phyloP scores from a whole-genome alignment of 768 basidiomycete genomes.

The Paxillus involutus region DNA sequence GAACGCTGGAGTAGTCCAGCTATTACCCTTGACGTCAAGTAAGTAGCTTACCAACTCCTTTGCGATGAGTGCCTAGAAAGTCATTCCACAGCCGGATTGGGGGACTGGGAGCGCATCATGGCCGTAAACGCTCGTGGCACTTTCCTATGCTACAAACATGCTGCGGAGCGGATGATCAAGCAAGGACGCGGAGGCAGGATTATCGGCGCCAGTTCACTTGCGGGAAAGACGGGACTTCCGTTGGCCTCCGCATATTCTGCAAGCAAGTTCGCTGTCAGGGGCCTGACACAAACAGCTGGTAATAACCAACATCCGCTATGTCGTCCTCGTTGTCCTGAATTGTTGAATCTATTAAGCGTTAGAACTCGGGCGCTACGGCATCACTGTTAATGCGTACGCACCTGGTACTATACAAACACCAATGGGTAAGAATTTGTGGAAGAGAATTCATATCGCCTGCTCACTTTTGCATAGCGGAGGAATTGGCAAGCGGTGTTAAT shows the following conservation, averaged over 20 bases:
- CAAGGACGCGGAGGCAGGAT: slow-evolving; percentile 56
- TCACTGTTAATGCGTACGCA: slow-evolving; percentile 43
- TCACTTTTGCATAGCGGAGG: not conserved
- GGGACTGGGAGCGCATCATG: slow-evolving; percentile 42
- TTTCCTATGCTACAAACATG: slow-evolving; percentile 65
- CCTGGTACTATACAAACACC: slow-evolving; percentile 34
- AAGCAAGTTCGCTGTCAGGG: slow-evolving; percentile 43
- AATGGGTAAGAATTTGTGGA: slow-evolving; percentile 25
- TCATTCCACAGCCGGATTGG: slow-evolving; percentile 26
- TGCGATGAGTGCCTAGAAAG: not conserved
- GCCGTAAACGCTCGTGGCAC: slow-evolving; percentile 56
- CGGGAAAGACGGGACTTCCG: slow-evolving; percentile 6
- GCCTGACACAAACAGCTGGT: slow-evolving; percentile 42
- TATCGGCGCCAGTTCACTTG: slow-evolving; percentile 38
- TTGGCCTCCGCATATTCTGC: slow-evolving; percentile 27
- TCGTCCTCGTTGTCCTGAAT: not conserved
- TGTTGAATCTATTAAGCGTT: slow-evolving; percentile 3
- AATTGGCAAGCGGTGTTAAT: not conserved
- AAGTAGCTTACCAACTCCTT: not conserved
- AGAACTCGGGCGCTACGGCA: slow-evolving; percentile 34
- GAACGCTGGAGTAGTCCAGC: slow-evolving; percentile 4
- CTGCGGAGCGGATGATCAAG: slow-evolving; percentile 57
- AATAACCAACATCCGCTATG: not conserved
- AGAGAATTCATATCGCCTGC: not conserved
- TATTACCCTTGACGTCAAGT: not conserved